phyloP scores from a whole-genome alignment of 768 basidiomycete genomes.

The Naganishia friedmannii region DNA sequence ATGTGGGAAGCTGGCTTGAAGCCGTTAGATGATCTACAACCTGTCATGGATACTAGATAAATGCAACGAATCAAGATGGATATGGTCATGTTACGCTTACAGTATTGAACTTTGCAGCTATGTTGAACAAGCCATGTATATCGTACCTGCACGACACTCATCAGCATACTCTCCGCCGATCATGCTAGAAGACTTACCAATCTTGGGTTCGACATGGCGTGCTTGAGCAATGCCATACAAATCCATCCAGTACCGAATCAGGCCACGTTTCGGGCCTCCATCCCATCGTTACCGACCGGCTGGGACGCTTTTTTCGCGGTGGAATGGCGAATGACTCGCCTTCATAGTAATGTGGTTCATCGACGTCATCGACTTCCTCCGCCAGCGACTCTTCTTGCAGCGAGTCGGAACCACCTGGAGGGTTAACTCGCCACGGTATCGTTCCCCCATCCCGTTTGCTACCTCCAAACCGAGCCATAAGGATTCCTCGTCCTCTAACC shows the following conservation, averaged over 20 bases:
- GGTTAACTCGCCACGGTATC: slow-evolving; percentile 65
- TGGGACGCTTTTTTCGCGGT: slow-evolving; percentile 26
- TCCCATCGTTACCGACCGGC: slow-evolving; percentile 59
- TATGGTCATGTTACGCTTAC: slow-evolving; percentile 34
- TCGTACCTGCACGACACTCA: slow-evolving; percentile 62
- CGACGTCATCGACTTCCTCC: neutral
- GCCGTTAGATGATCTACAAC: slow-evolving; percentile 23
- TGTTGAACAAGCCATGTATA: slow-evolving; percentile 72
- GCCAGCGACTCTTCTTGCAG: neutral
- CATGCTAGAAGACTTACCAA: slow-evolving; percentile 59
- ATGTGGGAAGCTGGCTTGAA: slow-evolving; percentile 18
- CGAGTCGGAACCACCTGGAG: slow-evolving; percentile 49
- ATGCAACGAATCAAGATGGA: slow-evolving; percentile 35
- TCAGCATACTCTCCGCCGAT: neutral
- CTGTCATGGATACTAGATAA: slow-evolving; percentile 55
- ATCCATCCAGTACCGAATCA: slow-evolving; percentile 68
- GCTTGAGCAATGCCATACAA: slow-evolving; percentile 62
- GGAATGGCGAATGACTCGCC: neutral
- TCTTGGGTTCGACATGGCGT: slow-evolving; percentile 72
- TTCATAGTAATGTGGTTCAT: slow-evolving; percentile 11
- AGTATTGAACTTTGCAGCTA: slow-evolving; percentile 71
- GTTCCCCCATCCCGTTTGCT: slow-evolving; percentile 53
- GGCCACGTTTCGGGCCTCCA: slow-evolving; percentile 85
- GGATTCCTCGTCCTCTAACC: slow-evolving; percentile 75
- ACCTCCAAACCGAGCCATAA: slow-evolving; percentile 82